Evolutionary conservation across 495 filamentous ascomycete species (phyloP).

Genomic region (Thermothielavioides terrestris): DNA sequence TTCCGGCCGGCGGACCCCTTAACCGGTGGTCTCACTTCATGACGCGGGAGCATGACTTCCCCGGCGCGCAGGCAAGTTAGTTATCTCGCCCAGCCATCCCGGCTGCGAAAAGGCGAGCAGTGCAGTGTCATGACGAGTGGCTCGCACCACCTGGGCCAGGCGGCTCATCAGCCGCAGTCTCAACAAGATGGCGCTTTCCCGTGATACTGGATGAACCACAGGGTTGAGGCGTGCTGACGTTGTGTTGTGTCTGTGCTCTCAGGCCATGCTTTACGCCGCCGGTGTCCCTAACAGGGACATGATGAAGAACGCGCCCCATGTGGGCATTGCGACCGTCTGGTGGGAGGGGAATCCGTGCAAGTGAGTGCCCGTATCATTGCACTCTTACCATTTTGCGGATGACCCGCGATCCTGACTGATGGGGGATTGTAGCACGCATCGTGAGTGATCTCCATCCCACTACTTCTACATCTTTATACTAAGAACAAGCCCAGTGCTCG

Average conservation of each 20-base stretch:
- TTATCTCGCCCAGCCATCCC: not conserved
- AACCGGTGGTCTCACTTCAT: conserved; percentile 43
- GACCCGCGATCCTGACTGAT: too few relatives aligned
- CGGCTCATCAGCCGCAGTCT: too few relatives aligned
- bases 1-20: conserved; percentile 34
- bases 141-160: too few relatives aligned
- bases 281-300: conserved; percentile 74
- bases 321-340: conserved; percentile 86
- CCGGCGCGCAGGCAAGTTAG: conserved; percentile 68
- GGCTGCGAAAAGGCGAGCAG: too few relatives aligned
- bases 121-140: too few relatives aligned
- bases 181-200: too few relatives aligned
- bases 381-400: not conserved
- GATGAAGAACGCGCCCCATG: conserved; percentile 87
- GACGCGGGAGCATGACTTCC: conserved; percentile 73
- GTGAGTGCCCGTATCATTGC: too few relatives aligned
- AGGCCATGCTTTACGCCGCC: conserved; percentile 95
- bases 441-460: conserved; percentile 23
- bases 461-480: not conserved
- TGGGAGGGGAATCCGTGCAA: conserved; percentile 91
- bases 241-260: not conserved
- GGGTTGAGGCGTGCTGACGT: not conserved
- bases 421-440: conserved; percentile 33
- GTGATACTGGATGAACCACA: too few relatives aligned
- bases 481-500: conserved; percentile 51